Percentiles rank a stretch among this genome's conserved stretches.
phyloP scores from a whole-genome alignment of 805 yeast species.

The Pichia cabralensis region DNA sequence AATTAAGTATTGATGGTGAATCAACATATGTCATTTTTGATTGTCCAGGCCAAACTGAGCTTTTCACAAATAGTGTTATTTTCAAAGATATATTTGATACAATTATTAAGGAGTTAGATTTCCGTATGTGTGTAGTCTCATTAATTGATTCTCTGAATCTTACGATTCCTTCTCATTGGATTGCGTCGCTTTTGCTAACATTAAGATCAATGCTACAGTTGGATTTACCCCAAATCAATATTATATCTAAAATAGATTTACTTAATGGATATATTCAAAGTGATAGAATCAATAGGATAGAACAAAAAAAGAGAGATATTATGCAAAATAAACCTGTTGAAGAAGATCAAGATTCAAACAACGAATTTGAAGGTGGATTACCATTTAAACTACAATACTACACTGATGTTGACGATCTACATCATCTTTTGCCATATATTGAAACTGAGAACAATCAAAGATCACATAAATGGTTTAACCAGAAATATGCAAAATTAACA shows the following conservation, averaged over 20 bases:
- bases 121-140: constrained; percentile 77
- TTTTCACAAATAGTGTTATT: constrained; percentile 83
- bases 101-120: constrained; percentile 52
- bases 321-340: background rate
- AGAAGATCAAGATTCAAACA: constrained; percentile 19
- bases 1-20: constrained; percentile 29
- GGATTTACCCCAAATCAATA: constrained; percentile 89
- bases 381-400: constrained; percentile 81
- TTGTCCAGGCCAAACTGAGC: constrained; percentile 94
- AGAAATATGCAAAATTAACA: constrained; percentile 48
- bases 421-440: constrained; percentile 54
- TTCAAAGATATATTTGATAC: constrained; percentile 55
- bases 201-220: constrained; percentile 87
- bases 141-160: constrained; percentile 75
- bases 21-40: constrained; percentile 68
- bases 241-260: constrained; percentile 82
- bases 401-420: constrained; percentile 84
- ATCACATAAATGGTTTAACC: constrained; percentile 41
- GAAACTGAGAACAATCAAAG: constrained; percentile 63
- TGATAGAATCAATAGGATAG: constrained; percentile 16
- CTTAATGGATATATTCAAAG: constrained; percentile 40
- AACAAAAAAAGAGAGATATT: constrained; percentile 11
- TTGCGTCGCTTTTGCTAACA: constrained; percentile 70
- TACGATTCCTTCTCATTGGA: constrained; percentile 81
- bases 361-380: constrained; percentile 46